Percentiles rank a stretch among this genome's conserved stretches.
Evolutionary conservation across 345 rosid species (phyloP).

Genomic region (Pistacia integerrima): DNA sequence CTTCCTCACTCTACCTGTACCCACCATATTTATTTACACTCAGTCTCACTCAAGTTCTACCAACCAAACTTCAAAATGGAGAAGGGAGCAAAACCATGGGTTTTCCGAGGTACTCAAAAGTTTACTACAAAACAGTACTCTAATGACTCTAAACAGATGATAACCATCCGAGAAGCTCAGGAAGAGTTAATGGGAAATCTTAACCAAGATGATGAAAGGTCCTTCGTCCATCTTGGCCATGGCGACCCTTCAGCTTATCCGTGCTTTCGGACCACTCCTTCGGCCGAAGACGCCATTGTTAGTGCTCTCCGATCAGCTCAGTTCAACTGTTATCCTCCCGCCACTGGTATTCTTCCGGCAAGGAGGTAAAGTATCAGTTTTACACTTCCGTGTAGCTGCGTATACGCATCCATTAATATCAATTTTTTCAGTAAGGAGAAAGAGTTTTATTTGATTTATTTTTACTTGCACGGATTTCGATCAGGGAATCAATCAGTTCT

Average conservation of each 20-base stretch:
- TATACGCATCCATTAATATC: too few species aligned
- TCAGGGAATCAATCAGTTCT: background rate
- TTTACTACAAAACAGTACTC: background rate
- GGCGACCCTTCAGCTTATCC: conserved; percentile 62
- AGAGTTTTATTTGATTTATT: conserved; percentile 6
- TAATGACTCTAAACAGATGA: too few species aligned
- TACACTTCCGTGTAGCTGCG: too few species aligned
- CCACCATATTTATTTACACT: too few species aligned
- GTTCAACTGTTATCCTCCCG: conserved; percentile 43
- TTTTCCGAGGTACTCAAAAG: conserved; percentile 19
- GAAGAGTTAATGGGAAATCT: conserved; percentile 24
- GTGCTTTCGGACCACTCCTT: conserved; percentile 34
- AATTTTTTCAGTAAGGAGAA: background rate
- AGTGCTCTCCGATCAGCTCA: conserved; percentile 44
- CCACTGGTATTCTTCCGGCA: conserved; percentile 40
- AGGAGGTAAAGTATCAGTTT: conserved; percentile 10
- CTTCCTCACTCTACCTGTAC: too few species aligned
- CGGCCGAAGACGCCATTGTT: conserved; percentile 50
- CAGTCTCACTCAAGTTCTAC: too few species aligned
- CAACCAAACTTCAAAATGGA: conserved; percentile 16
- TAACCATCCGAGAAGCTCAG: conserved; percentile 25
- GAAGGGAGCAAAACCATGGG: conserved; percentile 17
- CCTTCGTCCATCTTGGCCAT: conserved; percentile 39
- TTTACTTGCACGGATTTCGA: background rate
- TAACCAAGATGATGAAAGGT: conserved; percentile 32